Conservation (phyloP, 148 eudicot genomes). For the Rhododendron mucronatum region DNA sequence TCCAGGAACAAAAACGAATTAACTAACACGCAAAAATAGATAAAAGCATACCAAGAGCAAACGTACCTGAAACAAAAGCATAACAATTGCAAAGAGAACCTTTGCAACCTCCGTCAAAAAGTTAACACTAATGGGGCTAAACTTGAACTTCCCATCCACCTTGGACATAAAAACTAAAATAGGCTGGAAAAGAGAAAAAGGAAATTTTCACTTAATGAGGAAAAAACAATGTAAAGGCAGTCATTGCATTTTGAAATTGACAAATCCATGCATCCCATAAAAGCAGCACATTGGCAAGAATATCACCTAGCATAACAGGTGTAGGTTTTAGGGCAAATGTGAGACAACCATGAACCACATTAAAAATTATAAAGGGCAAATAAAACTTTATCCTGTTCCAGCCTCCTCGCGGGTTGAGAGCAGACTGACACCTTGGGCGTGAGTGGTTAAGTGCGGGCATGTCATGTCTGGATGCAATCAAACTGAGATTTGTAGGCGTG, state of each 20-base stretch:
- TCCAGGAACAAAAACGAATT: background rate
- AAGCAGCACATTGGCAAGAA: background rate
- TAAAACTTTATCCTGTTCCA: background rate
- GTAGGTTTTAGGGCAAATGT: background rate
- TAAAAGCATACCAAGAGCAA: background rate
- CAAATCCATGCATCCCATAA: background rate
- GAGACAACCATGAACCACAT: background rate
- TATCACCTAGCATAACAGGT: background rate
- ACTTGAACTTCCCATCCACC: conserved; percentile 26
- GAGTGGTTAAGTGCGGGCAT: background rate
- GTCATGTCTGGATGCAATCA: background rate
- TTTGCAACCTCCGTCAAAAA: conserved; percentile 24
- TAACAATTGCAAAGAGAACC: conserved; percentile 22
- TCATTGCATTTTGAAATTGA: background rate
- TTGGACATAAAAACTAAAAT: conserved; percentile 28
- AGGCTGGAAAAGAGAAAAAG: conserved; percentile 13
- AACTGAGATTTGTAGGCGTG: background rate
- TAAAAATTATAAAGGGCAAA: background rate
- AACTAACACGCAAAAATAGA: background rate
- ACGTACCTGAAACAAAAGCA: conserved; percentile 26
- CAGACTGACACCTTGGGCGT: background rate
- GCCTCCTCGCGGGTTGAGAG: background rate
- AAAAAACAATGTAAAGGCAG: conserved; percentile 1
- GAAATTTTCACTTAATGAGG: background rate
- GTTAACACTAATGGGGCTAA: conserved; percentile 26